A percentile compares a stretch with the other conserved stretches of the same genome.
These are phyloP conservation scores for Ceratopteris richardii DNA, from an alignment of 75 land plant species.

Conservation along the genomic window DNA sequence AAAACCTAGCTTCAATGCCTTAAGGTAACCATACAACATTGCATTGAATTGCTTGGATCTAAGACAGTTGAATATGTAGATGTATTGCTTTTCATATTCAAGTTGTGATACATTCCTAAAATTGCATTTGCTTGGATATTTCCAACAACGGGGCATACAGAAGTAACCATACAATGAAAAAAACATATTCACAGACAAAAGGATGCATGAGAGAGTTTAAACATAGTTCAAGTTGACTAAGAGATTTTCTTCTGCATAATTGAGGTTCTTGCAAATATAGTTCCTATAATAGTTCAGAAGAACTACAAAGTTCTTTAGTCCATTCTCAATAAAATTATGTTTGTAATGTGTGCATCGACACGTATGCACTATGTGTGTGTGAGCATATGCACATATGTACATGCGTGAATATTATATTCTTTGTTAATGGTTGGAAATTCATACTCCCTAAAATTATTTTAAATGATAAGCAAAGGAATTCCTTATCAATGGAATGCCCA, in stretches of 20 bases:
- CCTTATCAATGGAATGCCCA: neutral
- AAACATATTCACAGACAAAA: too few species aligned
- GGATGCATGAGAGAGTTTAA: too few species aligned
- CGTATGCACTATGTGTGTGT: too few species aligned
- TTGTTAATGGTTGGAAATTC: conserved; percentile 42
- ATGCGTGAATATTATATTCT: neutral
- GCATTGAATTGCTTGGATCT: conserved; percentile 50
- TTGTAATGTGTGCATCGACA: too few species aligned
- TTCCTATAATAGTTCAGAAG: conserved; percentile 57
- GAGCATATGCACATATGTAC: too few species aligned
- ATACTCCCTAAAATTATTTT: conserved; percentile 21
- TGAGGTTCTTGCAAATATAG: conserved; percentile 84
- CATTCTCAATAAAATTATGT: conserved; percentile 35
- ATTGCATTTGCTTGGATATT: conserved; percentile 46
- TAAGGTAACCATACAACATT: conserved; percentile 53
- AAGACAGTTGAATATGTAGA: conserved; percentile 76
- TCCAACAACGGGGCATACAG: conserved; percentile 54
- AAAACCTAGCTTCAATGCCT: conserved; percentile 61
- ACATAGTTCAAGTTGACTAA: too few species aligned
- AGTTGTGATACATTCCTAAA: too few species aligned
- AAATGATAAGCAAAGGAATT: conserved; percentile 35
- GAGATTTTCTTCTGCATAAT: conserved; percentile 66
- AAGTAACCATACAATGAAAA: conserved; percentile 4
- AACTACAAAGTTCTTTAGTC: conserved; percentile 52
- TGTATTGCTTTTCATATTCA: conserved; percentile 23